Evolutionary conservation across 805 yeast species (phyloP).

Genomic region (Cyberlindnera mississippiensis): DNA sequence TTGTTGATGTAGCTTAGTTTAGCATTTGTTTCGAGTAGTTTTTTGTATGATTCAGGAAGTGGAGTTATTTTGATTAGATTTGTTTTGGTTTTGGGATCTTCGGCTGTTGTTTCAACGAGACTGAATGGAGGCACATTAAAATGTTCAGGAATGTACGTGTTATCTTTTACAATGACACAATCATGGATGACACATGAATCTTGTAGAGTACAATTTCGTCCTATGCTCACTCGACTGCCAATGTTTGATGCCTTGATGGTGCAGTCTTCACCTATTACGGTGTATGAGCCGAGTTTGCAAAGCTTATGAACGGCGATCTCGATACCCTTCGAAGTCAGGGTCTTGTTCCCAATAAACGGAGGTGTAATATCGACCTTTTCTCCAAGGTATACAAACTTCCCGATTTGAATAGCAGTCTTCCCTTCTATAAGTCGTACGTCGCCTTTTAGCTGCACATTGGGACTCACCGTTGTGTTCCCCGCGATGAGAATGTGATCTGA

Average conservation of each 20-base stretch:
- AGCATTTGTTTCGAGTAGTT: constrained; percentile 24
- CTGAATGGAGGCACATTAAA: constrained; percentile 51
- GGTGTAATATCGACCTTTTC: constrained; percentile 31
- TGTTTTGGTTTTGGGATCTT: background rate
- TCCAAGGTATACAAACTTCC: constrained; percentile 42
- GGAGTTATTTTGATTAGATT: constrained; percentile 10
- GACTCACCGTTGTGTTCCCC: constrained; percentile 43
- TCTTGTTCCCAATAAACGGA: constrained; percentile 19
- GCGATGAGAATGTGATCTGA: constrained; percentile 40
- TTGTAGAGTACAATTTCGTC: constrained; percentile 36
- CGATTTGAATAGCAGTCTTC: constrained; percentile 36
- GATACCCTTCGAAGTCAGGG: constrained; percentile 3
- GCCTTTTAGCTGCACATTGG: constrained; percentile 20
- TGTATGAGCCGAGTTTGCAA: constrained; percentile 44
- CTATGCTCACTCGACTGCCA: constrained; percentile 49
- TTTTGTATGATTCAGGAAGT: constrained; percentile 29
- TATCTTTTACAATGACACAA: constrained; percentile 44
- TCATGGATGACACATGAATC: constrained; percentile 43
- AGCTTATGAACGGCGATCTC: constrained; percentile 23
- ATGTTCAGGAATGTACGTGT: constrained; percentile 38
- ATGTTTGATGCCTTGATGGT: constrained; percentile 35
- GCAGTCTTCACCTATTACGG: constrained; percentile 36
- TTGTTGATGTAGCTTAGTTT: constrained; percentile 23
- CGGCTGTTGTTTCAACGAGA: constrained; percentile 28
- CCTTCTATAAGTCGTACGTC: constrained; percentile 33